Evolutionary conservation across 371 early-diverging fungal genomes (phyloP).

Genomic region (Rhizomucor miehei): DNA sequence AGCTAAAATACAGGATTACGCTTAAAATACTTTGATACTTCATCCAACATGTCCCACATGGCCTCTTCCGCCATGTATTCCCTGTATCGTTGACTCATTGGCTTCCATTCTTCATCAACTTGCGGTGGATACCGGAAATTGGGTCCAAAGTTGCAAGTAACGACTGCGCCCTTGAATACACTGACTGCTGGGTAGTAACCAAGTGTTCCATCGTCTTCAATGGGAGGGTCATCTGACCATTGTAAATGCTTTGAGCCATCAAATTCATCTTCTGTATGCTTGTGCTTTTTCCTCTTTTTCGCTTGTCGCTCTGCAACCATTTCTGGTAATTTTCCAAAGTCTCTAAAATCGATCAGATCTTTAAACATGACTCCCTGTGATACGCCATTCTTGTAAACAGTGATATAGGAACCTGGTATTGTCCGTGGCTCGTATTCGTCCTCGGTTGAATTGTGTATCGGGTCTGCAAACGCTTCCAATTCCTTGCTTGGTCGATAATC

Average conservation of each 20-base stretch:
- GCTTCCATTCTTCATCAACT: constrained; percentile 55
- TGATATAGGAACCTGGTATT: constrained; percentile 55
- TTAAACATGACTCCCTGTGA: constrained; percentile 64
- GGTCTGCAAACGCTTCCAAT: constrained; percentile 50
- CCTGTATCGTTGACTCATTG: constrained; percentile 57
- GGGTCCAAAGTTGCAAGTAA: constrained; percentile 68
- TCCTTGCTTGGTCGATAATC: constrained; percentile 60
- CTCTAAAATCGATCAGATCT: constrained; percentile 55
- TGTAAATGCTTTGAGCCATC: constrained; percentile 32
- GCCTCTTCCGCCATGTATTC: constrained; percentile 67
- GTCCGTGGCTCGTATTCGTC: constrained; percentile 28
- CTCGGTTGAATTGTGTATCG: constrained; percentile 24
- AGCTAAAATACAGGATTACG: constrained; percentile 9
- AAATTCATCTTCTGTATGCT: constrained; percentile 31
- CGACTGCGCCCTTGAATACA: constrained; percentile 64
- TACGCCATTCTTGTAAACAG: constrained; percentile 66
- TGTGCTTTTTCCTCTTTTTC: constrained; percentile 41
- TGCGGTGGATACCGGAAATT: constrained; percentile 59
- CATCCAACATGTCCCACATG: constrained; percentile 66
- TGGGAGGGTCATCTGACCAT: constrained; percentile 50
- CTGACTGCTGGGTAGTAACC: constrained; percentile 72
- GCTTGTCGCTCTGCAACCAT: constrained; percentile 30
- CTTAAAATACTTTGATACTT: constrained; percentile 39
- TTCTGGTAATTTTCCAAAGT: constrained; percentile 44
- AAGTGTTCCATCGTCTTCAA: constrained; percentile 65